phyloP scores from a whole-genome alignment of 73 alveolate genomes.

The Stentor coeruleus region DNA sequence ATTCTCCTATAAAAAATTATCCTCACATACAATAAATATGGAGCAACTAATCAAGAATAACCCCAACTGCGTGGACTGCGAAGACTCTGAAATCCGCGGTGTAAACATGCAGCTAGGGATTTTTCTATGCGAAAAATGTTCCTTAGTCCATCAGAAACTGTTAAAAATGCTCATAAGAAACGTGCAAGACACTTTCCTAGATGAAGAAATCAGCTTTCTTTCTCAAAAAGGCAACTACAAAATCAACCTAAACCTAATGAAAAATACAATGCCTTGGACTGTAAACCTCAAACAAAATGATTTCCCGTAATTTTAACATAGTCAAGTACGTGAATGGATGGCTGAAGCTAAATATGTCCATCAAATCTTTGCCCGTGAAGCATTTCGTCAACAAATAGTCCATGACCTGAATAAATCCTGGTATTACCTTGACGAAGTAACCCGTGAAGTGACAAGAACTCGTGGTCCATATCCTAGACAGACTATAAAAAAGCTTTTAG shows the following conservation, averaged over 20 bases:
- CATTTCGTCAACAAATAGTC: no score
- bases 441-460: neutral
- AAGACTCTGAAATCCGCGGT: neutral
- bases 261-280: neutral
- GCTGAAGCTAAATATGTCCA: constrained; percentile 16
- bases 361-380: neutral
- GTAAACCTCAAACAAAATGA: neutral
- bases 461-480: neutral
- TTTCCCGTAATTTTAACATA: neutral
- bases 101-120: constrained; percentile 6
- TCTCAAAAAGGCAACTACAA: neutral
- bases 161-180: neutral
- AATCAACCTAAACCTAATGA: neutral
- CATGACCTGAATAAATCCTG: neutral
- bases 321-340: neutral
- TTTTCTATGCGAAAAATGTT: neutral
- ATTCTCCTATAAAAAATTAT: no score
- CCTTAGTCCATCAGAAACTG: neutral
- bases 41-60: neutral
- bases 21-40: no score
- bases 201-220: neutral
- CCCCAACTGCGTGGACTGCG: constrained; percentile 14
- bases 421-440: constrained; percentile 10
- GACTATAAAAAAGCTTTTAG: neutral
- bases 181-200: neutral